Conservation (phyloP, 768 basidiomycete genomes). For the Suillus subaureus region DNA sequence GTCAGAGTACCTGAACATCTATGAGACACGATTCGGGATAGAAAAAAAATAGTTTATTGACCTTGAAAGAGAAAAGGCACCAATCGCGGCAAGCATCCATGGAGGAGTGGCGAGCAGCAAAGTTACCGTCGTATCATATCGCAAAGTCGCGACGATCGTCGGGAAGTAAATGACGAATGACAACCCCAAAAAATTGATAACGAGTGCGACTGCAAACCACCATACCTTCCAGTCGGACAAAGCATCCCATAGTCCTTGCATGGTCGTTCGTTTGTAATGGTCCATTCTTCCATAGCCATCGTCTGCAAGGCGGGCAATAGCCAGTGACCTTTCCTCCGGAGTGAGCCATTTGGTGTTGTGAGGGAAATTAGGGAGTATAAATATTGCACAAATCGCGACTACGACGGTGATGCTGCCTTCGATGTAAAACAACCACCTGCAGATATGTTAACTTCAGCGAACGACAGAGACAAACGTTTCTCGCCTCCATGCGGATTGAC, state of each 20-base stretch:
- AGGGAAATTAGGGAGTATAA: constrained; percentile 73
- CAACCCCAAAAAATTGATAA: constrained; percentile 48
- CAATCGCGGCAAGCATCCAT: constrained; percentile 33
- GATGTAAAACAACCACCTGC: constrained; percentile 67
- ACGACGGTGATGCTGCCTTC: constrained; percentile 58
- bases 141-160: constrained; percentile 25
- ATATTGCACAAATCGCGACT: constrained; percentile 50
- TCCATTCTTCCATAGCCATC: constrained; percentile 66
- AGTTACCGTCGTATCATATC: constrained; percentile 38
- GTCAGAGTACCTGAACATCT: constrained; percentile 63
- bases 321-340: constrained; percentile 51
- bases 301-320: constrained; percentile 57
- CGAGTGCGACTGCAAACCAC: constrained; percentile 26
- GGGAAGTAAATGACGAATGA: constrained; percentile 58
- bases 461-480: constrained; percentile 14
- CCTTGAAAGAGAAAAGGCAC: constrained; percentile 29
- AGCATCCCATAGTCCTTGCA: constrained; percentile 53
- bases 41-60: background rate
- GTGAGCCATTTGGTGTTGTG: constrained; percentile 56
- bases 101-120: constrained; percentile 45
- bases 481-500: constrained; percentile 69
- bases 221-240: constrained; percentile 74
- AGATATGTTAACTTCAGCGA: background rate
- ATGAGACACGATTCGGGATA: constrained; percentile 3
- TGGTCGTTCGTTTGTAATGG: constrained; percentile 30